Conservation (phyloP, 805 yeast genomes). For the Starmera pachycereana region DNA sequence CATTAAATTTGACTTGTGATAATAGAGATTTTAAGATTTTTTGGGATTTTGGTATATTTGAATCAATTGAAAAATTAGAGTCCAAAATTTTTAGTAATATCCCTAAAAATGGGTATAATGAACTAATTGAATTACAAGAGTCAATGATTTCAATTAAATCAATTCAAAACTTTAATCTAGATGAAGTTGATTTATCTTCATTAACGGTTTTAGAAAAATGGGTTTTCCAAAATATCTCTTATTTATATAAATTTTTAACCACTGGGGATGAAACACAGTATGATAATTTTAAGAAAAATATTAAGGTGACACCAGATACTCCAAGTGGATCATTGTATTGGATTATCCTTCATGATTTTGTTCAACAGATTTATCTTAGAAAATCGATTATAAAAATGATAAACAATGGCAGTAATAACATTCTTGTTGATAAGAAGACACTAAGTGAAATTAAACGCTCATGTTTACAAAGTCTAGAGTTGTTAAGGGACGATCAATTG, state of each 20-base stretch:
- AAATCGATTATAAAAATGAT: slow-evolving; percentile 6
- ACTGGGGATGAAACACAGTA: background rate
- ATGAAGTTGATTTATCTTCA: slow-evolving; percentile 3
- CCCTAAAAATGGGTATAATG: slow-evolving; percentile 6
- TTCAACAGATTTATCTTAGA: slow-evolving; percentile 10
- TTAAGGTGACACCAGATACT: slow-evolving; percentile 4
- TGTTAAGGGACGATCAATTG: slow-evolving; percentile 11
- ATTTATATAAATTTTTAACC: slow-evolving; percentile 3
- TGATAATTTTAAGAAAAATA: slow-evolving; percentile 1
- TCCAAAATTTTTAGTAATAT: slow-evolving; percentile 7
- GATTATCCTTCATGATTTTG: slow-evolving; percentile 10
- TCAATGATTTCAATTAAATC: slow-evolving; percentile 6
- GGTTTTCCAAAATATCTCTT: slow-evolving; percentile 9
- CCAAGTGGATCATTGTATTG: slow-evolving; percentile 8
- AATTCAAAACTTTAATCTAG: background rate
- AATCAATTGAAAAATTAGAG: slow-evolving; percentile 9
- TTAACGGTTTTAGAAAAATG: slow-evolving; percentile 13
- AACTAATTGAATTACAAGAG: slow-evolving; percentile 7
- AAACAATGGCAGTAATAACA: background rate
- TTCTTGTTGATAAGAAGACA: slow-evolving; percentile 3
- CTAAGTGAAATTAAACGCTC: slow-evolving; percentile 9
- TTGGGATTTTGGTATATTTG: slow-evolving; percentile 39
- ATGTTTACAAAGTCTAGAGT: slow-evolving; percentile 6
- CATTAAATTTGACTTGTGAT: slow-evolving; percentile 24
- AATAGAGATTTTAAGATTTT: slow-evolving; percentile 50